Conservation (phyloP, 2,329 filamentous ascomycete genomes). For the Ceratocystis albifundus region DNA sequence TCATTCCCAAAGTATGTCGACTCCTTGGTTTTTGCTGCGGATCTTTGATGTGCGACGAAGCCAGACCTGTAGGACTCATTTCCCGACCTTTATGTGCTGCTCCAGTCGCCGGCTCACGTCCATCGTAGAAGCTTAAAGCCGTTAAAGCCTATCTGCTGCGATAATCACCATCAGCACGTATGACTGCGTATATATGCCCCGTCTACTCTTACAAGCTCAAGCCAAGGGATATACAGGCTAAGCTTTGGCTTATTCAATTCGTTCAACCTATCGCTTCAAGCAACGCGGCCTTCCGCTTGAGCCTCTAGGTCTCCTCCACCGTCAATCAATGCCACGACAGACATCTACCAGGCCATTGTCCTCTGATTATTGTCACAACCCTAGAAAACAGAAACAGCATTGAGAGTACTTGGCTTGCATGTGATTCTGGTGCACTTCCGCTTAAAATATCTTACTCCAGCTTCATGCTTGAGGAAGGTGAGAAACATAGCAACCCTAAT, state of each 20-base stretch:
- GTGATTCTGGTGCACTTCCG: not conserved
- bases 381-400: too few relatives aligned
- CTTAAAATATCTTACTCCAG: too few relatives aligned
- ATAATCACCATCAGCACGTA: not conserved
- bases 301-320: too few relatives aligned
- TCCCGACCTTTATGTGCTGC: not conserved
- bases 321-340: too few relatives aligned
- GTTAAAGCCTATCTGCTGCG: not conserved
- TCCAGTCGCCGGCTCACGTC: not conserved
- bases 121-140: not conserved
- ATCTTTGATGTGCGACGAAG: too few relatives aligned
- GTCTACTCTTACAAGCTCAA: not conserved
- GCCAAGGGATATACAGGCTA: not conserved
- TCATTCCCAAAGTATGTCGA: not conserved
- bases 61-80: too few relatives aligned
- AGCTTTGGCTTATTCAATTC: not conserved
- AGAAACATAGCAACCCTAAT: not conserved
- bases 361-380: too few relatives aligned
- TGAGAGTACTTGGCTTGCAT: not conserved
- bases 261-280: not conserved
- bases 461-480: not conserved
- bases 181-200: not conserved
- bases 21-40: not conserved
- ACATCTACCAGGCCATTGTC: too few relatives aligned
- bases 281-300: too few relatives aligned